Conservation (phyloP, 2,329 filamentous ascomycete genomes). For the Phyllosticta ampelicida region DNA sequence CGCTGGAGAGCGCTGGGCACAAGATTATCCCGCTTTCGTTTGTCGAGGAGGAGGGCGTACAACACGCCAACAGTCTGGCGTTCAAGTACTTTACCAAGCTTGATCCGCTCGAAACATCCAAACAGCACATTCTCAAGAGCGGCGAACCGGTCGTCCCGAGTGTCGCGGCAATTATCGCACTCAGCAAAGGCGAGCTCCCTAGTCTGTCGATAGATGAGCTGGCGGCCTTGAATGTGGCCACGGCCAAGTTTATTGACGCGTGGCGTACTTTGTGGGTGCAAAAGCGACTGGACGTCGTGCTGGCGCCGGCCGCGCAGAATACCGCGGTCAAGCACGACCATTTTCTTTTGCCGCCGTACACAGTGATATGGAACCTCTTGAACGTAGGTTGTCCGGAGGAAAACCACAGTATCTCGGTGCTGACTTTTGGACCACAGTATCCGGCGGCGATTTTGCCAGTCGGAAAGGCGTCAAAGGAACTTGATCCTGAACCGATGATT, state of each 20-base stretch:
- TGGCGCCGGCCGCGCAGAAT: constrained; percentile 40
- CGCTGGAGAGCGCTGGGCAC: constrained; percentile 36
- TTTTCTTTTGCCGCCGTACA: constrained; percentile 34
- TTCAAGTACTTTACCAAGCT: neutral
- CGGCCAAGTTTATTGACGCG: constrained; percentile 24
- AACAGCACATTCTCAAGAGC: neutral
- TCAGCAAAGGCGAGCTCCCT: neutral
- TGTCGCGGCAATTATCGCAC: neutral
- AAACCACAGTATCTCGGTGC: neutral
- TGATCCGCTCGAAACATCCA: constrained; percentile 4
- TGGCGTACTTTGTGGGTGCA: constrained; percentile 36
- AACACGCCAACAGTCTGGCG: neutral
- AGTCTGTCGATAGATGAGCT: constrained; percentile 27
- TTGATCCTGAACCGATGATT: constrained; percentile 27
- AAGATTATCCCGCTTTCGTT: constrained; percentile 20
- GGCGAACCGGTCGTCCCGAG: constrained; percentile 1
- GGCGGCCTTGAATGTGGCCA: constrained; percentile 32
- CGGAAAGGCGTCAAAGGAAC: constrained; percentile 31
- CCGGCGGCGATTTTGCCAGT: constrained; percentile 41
- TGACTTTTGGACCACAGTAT: constrained; percentile 22
- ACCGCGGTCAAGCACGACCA: constrained; percentile 34
- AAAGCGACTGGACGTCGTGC: constrained; percentile 39
- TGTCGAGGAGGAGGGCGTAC: neutral
- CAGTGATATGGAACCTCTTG: constrained; percentile 41
- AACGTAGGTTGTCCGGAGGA: constrained; percentile 19